Evolutionary conservation across 306 rosid genomes (phyloP).

Genomic region (Erythrophleum fordii): DNA sequence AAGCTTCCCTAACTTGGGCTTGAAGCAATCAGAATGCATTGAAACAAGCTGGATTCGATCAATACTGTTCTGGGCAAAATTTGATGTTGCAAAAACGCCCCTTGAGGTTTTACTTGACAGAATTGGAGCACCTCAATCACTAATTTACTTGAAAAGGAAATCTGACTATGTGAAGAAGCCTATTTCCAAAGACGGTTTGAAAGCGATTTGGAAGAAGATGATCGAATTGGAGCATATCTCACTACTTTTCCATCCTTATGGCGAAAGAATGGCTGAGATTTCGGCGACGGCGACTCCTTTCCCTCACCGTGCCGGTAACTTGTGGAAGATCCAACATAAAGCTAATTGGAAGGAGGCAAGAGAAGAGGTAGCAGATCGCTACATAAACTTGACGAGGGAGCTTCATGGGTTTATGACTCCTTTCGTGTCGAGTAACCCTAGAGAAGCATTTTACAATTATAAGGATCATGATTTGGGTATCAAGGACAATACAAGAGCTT

Average conservation of each 20-base stretch:
- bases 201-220: slow-evolving; percentile 60
- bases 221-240: slow-evolving; percentile 45
- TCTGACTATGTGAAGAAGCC: slow-evolving; percentile 57
- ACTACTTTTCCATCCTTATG: slow-evolving; percentile 57
- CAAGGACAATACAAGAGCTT: slow-evolving; percentile 49
- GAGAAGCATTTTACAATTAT: slow-evolving; percentile 58
- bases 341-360: too few species aligned
- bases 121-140: slow-evolving; percentile 34
- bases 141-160: slow-evolving; percentile 53
- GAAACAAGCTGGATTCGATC: slow-evolving; percentile 60
- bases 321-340: too few species aligned
- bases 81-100: slow-evolving; percentile 33
- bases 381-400: slow-evolving; percentile 17
- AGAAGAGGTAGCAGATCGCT: too few species aligned
- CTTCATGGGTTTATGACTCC: slow-evolving; percentile 59
- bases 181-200: slow-evolving; percentile 49
- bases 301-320: slow-evolving; percentile 62
- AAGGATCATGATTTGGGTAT: slow-evolving; percentile 67
- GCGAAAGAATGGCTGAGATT: slow-evolving; percentile 69
- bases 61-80: slow-evolving; percentile 51
- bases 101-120: slow-evolving; percentile 49
- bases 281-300: slow-evolving; percentile 51
- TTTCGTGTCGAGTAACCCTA: slow-evolving; percentile 64
- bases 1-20: slow-evolving; percentile 54
- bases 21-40: slow-evolving; percentile 47